These are phyloP conservation scores for Amaranthus cruentus DNA, from an alignment of 148 eudicot species.

Conservation along the genomic window DNA sequence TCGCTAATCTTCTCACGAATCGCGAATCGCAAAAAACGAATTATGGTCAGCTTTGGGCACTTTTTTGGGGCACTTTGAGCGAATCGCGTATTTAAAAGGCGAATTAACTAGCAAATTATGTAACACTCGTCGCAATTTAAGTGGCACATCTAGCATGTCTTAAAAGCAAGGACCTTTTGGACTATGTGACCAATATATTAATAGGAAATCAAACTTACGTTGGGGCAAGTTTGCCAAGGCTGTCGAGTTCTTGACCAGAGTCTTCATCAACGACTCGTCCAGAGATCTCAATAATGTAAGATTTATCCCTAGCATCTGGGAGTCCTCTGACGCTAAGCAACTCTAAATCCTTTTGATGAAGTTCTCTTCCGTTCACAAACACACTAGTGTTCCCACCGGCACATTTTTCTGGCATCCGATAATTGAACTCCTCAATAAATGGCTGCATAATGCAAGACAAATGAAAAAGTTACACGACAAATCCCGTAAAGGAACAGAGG, in stretches of 20 bases:
- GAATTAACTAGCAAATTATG: too few relatives aligned
- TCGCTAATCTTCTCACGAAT: too few relatives aligned
- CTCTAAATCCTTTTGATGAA: conserved; percentile 68
- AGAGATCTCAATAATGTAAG: conserved; percentile 71
- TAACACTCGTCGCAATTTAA: too few relatives aligned
- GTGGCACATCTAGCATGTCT: too few relatives aligned
- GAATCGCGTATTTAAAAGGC: too few relatives aligned
- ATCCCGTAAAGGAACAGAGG: neutral
- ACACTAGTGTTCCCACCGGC: conserved; percentile 71
- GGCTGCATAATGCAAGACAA: conserved; percentile 48
- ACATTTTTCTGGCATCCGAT: conserved; percentile 76
- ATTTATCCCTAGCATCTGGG: conserved; percentile 51
- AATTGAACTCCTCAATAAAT: conserved; percentile 76
- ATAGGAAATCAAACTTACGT: conserved; percentile 51
- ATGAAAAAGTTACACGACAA: neutral
- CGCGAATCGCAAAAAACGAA: too few relatives aligned
- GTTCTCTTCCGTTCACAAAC: conserved; percentile 91
- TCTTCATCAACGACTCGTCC: conserved; percentile 83
- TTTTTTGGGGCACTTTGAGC: too few relatives aligned
- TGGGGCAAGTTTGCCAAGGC: conserved; percentile 99
- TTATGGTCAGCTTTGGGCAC: too few relatives aligned
- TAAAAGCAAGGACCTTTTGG: too few relatives aligned
- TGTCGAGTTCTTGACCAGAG: conserved; percentile 73
- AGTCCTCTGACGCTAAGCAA: conserved; percentile 79
- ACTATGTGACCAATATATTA: too few relatives aligned